A percentile compares a stretch with the other conserved stretches of the same genome.
Evolutionary conservation across 2,329 filamentous ascomycete species (phyloP).

Genomic region (Eurotiales sp.): DNA sequence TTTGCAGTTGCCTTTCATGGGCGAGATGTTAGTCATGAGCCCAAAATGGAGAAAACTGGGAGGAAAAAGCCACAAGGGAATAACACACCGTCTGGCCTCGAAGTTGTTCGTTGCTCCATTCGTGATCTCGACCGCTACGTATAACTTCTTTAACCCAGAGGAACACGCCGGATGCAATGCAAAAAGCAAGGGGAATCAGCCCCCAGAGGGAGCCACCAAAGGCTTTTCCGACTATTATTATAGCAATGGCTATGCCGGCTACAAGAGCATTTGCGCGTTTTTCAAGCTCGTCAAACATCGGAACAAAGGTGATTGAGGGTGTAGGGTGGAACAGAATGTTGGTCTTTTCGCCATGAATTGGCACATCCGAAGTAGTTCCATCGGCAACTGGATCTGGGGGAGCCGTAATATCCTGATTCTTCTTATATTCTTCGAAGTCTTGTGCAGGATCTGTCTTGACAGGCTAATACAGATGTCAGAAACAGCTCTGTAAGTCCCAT

Average conservation of each 20-base stretch:
- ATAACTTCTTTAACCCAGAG: conserved; percentile 88
- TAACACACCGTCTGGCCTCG: conserved; percentile 67
- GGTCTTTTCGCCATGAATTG: conserved; percentile 93
- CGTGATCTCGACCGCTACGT: conserved; percentile 72
- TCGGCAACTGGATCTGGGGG: conserved; percentile 81
- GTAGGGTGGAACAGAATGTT: conserved; percentile 96
- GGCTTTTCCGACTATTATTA: conserved; percentile 71
- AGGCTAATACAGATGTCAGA: conserved; percentile 37
- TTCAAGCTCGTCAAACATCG: conserved; percentile 76
- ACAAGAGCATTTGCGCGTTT: conserved; percentile 69
- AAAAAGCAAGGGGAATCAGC: conserved; percentile 68
- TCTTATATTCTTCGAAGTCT: conserved; percentile 72
- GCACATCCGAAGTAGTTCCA: conserved; percentile 85
- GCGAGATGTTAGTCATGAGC: background rate
- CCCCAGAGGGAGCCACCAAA: conserved; percentile 76
- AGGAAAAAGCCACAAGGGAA: background rate
- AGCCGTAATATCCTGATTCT: conserved; percentile 83
- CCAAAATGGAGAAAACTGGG: no score
- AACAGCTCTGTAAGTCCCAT: conserved; percentile 14
- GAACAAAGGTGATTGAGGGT: conserved; percentile 82
- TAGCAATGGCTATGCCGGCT: conserved; percentile 65
- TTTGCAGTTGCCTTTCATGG: conserved; percentile 67
- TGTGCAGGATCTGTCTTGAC: conserved; percentile 69
- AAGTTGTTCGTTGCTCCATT: conserved; percentile 84
- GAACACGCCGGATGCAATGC: conserved; percentile 73